Conservation (phyloP, 768 basidiomycete species). For the Gautieria morchelliformis region DNA sequence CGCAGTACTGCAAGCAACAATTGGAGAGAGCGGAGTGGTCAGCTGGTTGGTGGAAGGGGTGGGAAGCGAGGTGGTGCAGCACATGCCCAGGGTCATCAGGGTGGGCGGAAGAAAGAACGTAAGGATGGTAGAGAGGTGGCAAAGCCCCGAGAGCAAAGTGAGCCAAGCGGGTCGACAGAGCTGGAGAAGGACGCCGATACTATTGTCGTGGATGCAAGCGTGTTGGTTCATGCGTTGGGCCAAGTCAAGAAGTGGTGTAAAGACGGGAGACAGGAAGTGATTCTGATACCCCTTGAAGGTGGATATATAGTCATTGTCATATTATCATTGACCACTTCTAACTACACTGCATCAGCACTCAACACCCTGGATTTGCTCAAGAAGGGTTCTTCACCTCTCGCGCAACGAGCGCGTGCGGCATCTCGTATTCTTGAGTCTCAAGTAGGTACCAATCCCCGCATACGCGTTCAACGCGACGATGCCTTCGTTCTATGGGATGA, state of each 20-base stretch:
- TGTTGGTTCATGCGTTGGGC: conserved; percentile 66
- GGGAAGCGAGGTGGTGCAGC: conserved; percentile 8
- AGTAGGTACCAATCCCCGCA: conserved; percentile 73
- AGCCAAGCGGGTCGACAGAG: conserved; percentile 15
- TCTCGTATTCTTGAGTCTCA: conserved; percentile 84
- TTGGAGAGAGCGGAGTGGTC: conserved; percentile 4
- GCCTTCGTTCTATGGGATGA: conserved; percentile 78
- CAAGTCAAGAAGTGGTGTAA: conserved; percentile 78
- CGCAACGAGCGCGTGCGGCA: conserved; percentile 76
- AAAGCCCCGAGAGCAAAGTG: background rate
- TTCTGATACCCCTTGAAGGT: conserved; percentile 90
- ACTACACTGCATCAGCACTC: conserved; percentile 43
- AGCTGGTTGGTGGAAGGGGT: conserved; percentile 7
- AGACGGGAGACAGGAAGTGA: conserved; percentile 63
- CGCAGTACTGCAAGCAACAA: background rate
- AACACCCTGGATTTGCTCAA: conserved; percentile 90
- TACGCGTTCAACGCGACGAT: conserved; percentile 72
- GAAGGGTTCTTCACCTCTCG: conserved; percentile 73
- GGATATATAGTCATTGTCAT: conserved; percentile 16
- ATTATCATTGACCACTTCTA: background rate
- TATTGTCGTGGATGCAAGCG: conserved; percentile 72
- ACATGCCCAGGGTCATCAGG: background rate
- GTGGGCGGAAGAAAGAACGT: conserved; percentile 4
- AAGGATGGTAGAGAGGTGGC: background rate
- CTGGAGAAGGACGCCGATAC: conserved; percentile 57